These are phyloP conservation scores for Cladosporium austrohemisphaericum DNA, from an alignment of 2,329 filamentous ascomycete genomes.

Conservation along the genomic window DNA sequence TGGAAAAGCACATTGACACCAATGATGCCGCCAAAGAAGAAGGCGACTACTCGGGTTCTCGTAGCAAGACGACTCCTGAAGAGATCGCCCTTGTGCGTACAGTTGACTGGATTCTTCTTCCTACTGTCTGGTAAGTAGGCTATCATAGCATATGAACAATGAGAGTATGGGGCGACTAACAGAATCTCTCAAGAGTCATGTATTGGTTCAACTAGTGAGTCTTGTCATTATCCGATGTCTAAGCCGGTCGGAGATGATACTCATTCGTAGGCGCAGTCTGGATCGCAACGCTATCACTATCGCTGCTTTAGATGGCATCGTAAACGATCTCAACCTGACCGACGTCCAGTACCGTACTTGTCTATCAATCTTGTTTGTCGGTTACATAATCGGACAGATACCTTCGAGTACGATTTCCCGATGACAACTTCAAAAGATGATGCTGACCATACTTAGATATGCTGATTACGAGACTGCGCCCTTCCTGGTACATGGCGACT, in stretches of 20 bases:
- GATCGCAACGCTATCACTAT: slow-evolving; percentile 18
- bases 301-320: slow-evolving; percentile 39
- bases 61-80: slow-evolving; percentile 27
- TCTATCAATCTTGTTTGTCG: slow-evolving; percentile 41
- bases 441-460: no score
- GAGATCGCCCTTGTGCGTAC: slow-evolving; percentile 30
- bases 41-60: slow-evolving; percentile 29
- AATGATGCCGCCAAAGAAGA: no score
- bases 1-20: no score
- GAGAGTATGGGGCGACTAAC: no score
- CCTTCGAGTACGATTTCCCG: no score
- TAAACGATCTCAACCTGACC: slow-evolving; percentile 51
- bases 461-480: slow-evolving; percentile 43
- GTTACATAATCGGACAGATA: slow-evolving; percentile 39
- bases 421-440: no score
- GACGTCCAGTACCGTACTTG: slow-evolving; percentile 57
- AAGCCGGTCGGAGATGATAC: neutral
- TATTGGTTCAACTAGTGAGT: slow-evolving; percentile 30
- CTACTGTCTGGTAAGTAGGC: slow-evolving; percentile 13
- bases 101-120: slow-evolving; percentile 29
- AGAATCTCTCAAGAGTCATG: slow-evolving; percentile 23
- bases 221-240: neutral
- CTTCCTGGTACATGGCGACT: slow-evolving; percentile 39
- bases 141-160: neutral
- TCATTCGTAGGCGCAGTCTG: no score